Conservation (phyloP, 208 protist species). For the Leishmania martiniquensis region DNA sequence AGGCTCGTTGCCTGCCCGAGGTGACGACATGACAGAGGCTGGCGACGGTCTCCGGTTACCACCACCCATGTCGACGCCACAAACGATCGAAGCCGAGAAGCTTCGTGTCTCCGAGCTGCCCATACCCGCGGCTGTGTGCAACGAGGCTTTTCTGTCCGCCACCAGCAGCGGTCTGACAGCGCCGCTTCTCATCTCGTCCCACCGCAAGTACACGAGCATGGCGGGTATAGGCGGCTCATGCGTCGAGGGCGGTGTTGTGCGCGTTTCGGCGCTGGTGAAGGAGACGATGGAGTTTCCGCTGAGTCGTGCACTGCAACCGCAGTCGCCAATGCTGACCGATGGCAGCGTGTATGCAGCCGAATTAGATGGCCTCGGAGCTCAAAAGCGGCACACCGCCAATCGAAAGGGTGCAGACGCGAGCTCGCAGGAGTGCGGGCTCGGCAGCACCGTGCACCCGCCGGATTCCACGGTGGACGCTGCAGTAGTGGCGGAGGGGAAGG, state of each 20-base stretch:
- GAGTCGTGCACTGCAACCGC: constrained; percentile 16
- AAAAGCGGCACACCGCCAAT: neutral
- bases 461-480: neutral
- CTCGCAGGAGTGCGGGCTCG: neutral
- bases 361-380: neutral
- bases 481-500: neutral
- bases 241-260: constrained; percentile 55
- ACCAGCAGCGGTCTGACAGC: constrained; percentile 34
- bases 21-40: neutral
- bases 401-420: neutral
- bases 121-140: neutral
- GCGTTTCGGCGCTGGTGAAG: constrained; percentile 48
- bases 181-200: constrained; percentile 55
- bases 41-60: neutral
- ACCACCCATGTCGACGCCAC: neutral
- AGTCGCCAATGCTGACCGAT: neutral
- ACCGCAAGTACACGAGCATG: constrained; percentile 58
- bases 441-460: neutral
- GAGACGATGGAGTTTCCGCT: constrained; percentile 43
- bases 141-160: constrained; percentile 42
- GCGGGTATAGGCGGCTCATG: constrained; percentile 61
- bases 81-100: constrained; percentile 9
- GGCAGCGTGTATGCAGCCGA: neutral
- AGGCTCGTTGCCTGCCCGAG: neutral
- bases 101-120: constrained; percentile 6